phyloP scores from a whole-genome alignment of 495 filamentous ascomycete species.

The Penicillium longicatenatum region DNA sequence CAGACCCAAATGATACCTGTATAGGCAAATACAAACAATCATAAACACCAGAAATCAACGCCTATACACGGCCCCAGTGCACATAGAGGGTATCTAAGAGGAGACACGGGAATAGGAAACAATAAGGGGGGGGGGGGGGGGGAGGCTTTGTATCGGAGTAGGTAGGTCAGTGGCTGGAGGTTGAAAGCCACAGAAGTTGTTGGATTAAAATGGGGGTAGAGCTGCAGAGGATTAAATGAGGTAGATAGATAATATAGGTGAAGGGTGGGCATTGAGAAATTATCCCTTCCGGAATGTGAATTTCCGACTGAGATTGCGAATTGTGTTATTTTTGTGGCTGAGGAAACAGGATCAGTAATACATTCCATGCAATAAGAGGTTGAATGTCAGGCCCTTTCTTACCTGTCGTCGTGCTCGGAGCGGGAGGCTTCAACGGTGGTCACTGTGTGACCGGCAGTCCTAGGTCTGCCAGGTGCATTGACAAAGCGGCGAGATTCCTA shows the following conservation, averaged over 20 bases:
- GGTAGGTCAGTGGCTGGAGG: slow-evolving; percentile 1
- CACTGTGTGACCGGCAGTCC: slow-evolving; percentile 39
- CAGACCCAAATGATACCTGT: slow-evolving; percentile 1
- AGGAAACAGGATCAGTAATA: slow-evolving; percentile 2
- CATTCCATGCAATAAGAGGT: slow-evolving; percentile 8
- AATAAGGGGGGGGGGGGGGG: background rate
- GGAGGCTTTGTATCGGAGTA: slow-evolving; percentile 10
- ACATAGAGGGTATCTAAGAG: slow-evolving; percentile 34
- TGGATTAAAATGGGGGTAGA: slow-evolving; percentile 4
- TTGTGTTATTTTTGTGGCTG: slow-evolving; percentile 37
- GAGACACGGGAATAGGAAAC: slow-evolving; percentile 19
- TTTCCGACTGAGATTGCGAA: slow-evolving; percentile 47
- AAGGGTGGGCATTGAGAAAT: slow-evolving; percentile 1
- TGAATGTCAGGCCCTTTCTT: slow-evolving; percentile 5
- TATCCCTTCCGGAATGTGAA: slow-evolving; percentile 33
- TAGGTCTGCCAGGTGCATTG: slow-evolving; percentile 34
- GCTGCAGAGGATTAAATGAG: slow-evolving; percentile 5
- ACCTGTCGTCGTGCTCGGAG: slow-evolving; percentile 44
- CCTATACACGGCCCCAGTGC: slow-evolving; percentile 33
- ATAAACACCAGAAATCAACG: slow-evolving; percentile 19
- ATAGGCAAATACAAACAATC: slow-evolving; percentile 1
- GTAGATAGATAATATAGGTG: background rate
- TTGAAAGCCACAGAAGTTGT: slow-evolving; percentile 11
- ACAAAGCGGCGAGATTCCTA: slow-evolving; percentile 45
- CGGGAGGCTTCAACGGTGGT: slow-evolving; percentile 32